phyloP scores from a whole-genome alignment of 495 filamentous ascomycete genomes.

The Entonaema liquescens region DNA sequence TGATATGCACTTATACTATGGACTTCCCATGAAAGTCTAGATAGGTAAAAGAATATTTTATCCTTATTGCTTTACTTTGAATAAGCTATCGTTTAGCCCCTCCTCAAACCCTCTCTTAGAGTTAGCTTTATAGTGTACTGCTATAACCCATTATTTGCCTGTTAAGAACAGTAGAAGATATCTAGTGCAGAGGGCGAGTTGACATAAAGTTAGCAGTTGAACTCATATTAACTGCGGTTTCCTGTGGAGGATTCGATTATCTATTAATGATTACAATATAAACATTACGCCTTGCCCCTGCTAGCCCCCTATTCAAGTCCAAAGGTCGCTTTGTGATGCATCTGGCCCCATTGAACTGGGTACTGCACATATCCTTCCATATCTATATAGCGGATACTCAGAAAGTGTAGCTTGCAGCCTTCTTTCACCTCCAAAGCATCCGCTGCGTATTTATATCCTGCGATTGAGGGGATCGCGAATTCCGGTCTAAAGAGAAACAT shows the following conservation, averaged over 20 bases:
- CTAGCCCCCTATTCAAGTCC: not conserved
- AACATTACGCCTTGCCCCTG: not conserved
- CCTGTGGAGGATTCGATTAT: not conserved
- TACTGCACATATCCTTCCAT: not conserved
- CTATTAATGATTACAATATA: not conserved
- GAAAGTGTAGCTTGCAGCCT: not conserved
- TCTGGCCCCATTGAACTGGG: not conserved
- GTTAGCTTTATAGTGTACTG: no score
- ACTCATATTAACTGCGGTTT: not conserved
- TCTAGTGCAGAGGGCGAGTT: not conserved
- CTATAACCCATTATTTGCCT: no score
- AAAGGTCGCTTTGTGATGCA: not conserved
- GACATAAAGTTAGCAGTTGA: not conserved
- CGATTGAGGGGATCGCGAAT: not conserved
- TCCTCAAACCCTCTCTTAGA: no score
- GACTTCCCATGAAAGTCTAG: no score
- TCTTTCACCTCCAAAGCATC: not conserved
- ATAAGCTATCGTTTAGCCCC: no score
- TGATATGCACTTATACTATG: no score
- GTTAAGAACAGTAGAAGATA: no score
- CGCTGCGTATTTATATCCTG: conserved; percentile 1
- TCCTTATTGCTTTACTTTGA: no score
- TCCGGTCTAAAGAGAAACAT: not conserved
- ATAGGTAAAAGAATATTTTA: no score
- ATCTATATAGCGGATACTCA: not conserved